Percentiles rank a stretch among this genome's conserved stretches.
Conservation (phyloP, 805 yeast species). For the Teunomyces kruisii region DNA sequence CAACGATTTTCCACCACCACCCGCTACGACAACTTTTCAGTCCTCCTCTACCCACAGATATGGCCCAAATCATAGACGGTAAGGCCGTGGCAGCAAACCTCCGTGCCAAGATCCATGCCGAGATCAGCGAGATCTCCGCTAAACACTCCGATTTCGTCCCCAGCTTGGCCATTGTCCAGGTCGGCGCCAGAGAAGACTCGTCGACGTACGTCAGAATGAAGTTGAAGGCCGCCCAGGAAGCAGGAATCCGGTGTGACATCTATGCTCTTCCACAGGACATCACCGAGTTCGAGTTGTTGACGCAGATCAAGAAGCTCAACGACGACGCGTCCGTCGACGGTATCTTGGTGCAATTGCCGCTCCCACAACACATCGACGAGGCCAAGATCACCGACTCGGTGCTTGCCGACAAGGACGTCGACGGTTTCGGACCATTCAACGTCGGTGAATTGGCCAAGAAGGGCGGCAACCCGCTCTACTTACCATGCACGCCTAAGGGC, state of each 20-base stretch:
- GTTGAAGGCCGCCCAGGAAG: conserved; percentile 70
- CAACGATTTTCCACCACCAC: not conserved
- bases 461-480: conserved; percentile 66
- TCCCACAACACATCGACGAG: conserved; percentile 71
- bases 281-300: conserved; percentile 55
- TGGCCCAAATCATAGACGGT: conserved; percentile 42
- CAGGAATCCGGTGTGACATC: conserved; percentile 61
- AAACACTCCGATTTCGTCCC: conserved; percentile 61
- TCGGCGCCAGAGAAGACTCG: conserved; percentile 76
- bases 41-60: not conserved
- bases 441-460: conserved; percentile 75
- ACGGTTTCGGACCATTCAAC: conserved; percentile 77
- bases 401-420: conserved; percentile 69
- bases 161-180: conserved; percentile 67
- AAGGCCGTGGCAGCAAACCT: conserved; percentile 43
- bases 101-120: conserved; percentile 37
- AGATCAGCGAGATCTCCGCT: conserved; percentile 41
- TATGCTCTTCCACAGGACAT: conserved; percentile 58
- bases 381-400: conserved; percentile 67
- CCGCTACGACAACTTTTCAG: not conserved
- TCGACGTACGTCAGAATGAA: conserved; percentile 82
- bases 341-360: conserved; percentile 71
- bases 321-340: conserved; percentile 64
- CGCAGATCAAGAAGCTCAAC: conserved; percentile 56
- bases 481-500: conserved; percentile 87